Evolutionary conservation across 768 basidiomycete species (phyloP).

Genomic region (Tephrocybe sp.): DNA sequence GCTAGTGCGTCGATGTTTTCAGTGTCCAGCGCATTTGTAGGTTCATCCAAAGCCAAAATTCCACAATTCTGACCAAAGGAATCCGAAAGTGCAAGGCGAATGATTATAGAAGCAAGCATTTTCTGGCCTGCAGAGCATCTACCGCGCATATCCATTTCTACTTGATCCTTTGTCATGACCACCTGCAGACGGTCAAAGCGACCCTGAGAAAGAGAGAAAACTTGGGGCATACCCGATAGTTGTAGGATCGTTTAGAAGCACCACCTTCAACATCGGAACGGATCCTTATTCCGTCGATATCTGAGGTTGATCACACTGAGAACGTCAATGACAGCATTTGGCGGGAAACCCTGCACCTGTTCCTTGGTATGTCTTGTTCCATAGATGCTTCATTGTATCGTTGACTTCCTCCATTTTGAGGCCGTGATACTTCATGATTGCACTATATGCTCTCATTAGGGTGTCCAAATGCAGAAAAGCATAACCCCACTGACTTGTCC

Average conservation of each 20-base stretch:
- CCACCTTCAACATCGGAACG: conserved; percentile 91
- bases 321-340: conserved; percentile 2
- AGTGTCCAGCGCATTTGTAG: conserved; percentile 93
- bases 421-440: conserved; percentile 97
- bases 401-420: conserved; percentile 99
- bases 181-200: conserved; percentile 50
- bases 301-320: conserved; percentile 37
- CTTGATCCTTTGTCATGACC: conserved; percentile 98
- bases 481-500: conserved; percentile 68
- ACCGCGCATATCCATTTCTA: conserved; percentile 99
- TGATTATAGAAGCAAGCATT: conserved; percentile 97
- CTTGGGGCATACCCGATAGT: conserved; percentile 73
- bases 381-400: conserved; percentile 93
- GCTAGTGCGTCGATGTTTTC: conserved; percentile 97
- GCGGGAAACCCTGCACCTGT: conserved; percentile 61
- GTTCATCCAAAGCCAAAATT: conserved; percentile 95
- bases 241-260: conserved; percentile 89
- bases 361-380: conserved; percentile 99
- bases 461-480: neutral
- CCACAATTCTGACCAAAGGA: conserved; percentile 98
- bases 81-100: conserved; percentile 93
- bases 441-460: conserved; percentile 46
- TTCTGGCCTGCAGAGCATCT: conserved; percentile 98
- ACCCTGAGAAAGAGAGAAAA: conserved; percentile 5
- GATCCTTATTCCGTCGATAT: conserved; percentile 97